Conservation (phyloP, 129 eudicot species). For the Ambrosia trifida region DNA sequence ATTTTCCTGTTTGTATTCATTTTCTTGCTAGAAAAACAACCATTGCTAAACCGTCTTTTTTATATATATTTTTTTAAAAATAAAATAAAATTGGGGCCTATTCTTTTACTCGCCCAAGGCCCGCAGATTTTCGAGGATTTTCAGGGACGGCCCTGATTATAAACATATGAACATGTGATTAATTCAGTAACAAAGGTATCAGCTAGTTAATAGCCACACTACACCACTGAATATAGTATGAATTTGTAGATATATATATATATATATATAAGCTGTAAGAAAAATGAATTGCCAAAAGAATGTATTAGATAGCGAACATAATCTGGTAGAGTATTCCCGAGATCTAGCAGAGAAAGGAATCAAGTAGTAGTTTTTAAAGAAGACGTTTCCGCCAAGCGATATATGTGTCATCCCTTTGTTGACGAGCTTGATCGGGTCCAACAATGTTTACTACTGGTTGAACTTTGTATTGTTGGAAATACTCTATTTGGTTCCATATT, state of each 20-base stretch:
- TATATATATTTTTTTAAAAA: too few species aligned
- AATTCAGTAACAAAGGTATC: not conserved
- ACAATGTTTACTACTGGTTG: slow-evolving; percentile 20
- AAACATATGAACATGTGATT: not conserved
- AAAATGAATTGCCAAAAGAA: slow-evolving; percentile 26
- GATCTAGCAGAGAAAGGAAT: slow-evolving; percentile 38
- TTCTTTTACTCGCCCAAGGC: too few species aligned
- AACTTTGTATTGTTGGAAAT: slow-evolving; percentile 38
- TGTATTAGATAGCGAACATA: slow-evolving; percentile 32
- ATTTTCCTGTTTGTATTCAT: too few species aligned
- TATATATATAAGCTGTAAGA: not conserved
- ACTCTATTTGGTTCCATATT: slow-evolving; percentile 34
- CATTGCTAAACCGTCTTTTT: too few species aligned
- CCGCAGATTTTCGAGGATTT: too few species aligned
- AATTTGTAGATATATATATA: not conserved
- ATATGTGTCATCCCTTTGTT: slow-evolving; percentile 30
- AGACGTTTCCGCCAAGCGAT: slow-evolving; percentile 44
- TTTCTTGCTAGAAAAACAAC: too few species aligned
- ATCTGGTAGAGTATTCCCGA: slow-evolving; percentile 35
- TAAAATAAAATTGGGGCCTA: too few species aligned
- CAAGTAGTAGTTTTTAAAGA: slow-evolving; percentile 43
- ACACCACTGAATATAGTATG: not conserved
- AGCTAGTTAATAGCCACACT: not conserved
- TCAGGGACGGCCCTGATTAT: too few species aligned
- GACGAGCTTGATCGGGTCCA: slow-evolving; percentile 23